Base-by-base conservation (phyloP, 257 asterid species). In the Jacaranda mimosifolia region DNA sequence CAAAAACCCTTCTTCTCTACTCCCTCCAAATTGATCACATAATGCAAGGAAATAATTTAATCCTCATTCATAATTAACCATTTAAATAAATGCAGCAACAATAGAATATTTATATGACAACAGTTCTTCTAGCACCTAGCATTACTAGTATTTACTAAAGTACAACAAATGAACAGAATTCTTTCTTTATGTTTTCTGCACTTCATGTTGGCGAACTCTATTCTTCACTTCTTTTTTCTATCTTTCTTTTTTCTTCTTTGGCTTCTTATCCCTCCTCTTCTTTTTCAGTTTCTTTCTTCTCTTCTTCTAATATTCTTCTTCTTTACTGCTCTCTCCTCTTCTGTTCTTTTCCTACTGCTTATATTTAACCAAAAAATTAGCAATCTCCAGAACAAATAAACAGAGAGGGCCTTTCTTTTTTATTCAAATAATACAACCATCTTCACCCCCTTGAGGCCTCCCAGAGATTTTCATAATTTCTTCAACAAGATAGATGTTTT, bases 401-500 rank as follows among this genome's bases (percentile, higher is more conserved):
- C 40, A 21, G n/a, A 45, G 51, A 40, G 52, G 21, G 45, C 7
- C 21, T 38, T 43, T 19, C 9, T 32, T 26, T 32, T 63, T 53
- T 3, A 60, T 56, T n/a, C 51, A 79, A 26, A 67, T 17, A 39
- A 63, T 32, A 40, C 74, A 64, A 56, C 39, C 36, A 43, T 13
- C 4, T 39, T 63, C 46, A 42, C 8, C 58, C 18, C 8, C 21
- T 26, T 26, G 1, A 26, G 32, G 32, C 32, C 32, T 26, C 2
- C 5, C 21, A 26, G 11, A 36, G 11, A 0, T 17, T 72, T 19
- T 26, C 49, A 42, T 42, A 66, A 36, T 48, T 21, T 38, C 59
- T 51, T 45, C 39, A 21, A 67, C 15, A 78, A n/a, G n/a, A 78
- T 18, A 53, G 49, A 66, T 67, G 63, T 18, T 73, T 19, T 26